These are phyloP conservation scores for Abrus pulchellus DNA, from an alignment of 306 rosid genomes.

Conservation along the genomic window DNA sequence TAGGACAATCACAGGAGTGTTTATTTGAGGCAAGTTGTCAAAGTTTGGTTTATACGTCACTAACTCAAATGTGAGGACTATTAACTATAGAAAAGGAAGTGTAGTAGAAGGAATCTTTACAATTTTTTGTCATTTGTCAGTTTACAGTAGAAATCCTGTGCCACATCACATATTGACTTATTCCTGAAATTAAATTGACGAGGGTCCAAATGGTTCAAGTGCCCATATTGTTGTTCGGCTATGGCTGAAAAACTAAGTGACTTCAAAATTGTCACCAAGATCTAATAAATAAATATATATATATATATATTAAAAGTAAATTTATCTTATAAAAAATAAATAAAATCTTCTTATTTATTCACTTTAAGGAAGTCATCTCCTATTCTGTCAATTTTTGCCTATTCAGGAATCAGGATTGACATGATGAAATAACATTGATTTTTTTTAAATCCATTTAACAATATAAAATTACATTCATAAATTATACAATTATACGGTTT, in stretches of 20 bases:
- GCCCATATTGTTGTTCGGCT: not conserved
- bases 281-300: no score
- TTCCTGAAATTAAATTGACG: not conserved
- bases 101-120: not conserved
- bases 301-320: no score
- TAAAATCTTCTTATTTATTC: not conserved
- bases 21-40: not conserved
- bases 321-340: no score
- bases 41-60: not conserved
- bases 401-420: not conserved
- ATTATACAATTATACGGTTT: not conserved
- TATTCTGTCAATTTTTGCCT: not conserved
- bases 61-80: not conserved
- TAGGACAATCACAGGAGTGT: not conserved
- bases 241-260: no score
- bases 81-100: not conserved
- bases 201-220: not conserved
- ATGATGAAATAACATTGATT: not conserved
- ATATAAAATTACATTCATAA: no score
- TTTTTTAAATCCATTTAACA: not conserved
- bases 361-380: not conserved
- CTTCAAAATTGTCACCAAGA: no score
- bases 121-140: not conserved
- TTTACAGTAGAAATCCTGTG: slow-evolving; percentile 2
- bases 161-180: not conserved